phyloP scores from a whole-genome alignment of 75 land plant genomes.

The Pinus taeda region DNA sequence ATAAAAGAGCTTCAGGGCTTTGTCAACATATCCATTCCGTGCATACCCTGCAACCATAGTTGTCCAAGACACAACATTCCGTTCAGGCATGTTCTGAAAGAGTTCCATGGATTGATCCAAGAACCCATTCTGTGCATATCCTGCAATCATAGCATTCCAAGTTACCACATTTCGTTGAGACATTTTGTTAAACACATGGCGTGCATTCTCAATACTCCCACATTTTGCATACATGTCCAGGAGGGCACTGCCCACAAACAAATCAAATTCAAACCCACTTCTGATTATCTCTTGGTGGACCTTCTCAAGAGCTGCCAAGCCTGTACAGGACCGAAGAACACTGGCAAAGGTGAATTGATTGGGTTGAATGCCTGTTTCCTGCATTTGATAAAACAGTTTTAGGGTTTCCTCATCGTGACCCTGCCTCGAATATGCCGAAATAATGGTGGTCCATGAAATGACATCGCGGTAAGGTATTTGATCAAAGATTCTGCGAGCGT shows the following conservation, averaged over 20 bases:
- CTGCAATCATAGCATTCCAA: constrained; percentile 4
- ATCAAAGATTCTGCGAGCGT: constrained; percentile 27
- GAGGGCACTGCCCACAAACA: constrained; percentile 18
- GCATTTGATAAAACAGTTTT: constrained; percentile 24
- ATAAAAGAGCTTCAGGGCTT: constrained; percentile 34
- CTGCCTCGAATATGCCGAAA: constrained; percentile 19
- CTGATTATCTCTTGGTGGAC: constrained; percentile 20
- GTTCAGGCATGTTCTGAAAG: constrained; percentile 4
- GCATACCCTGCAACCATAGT: constrained; percentile 5
- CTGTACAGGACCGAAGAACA: constrained; percentile 17
- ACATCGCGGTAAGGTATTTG: constrained; percentile 28
- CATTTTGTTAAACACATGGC: not conserved
- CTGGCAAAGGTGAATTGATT: constrained; percentile 18
- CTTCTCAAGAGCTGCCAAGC: constrained; percentile 3
- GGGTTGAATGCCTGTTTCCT: not conserved
- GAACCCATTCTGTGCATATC: not conserved
- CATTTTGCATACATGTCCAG: constrained; percentile 5
- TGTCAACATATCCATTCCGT: constrained; percentile 6
- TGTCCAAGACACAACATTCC: constrained; percentile 3
- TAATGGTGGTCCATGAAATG: constrained; percentile 47
- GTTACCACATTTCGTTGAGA: not conserved
- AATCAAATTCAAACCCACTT: constrained; percentile 14
- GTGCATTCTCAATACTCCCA: not conserved
- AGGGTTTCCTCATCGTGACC: constrained; percentile 24
- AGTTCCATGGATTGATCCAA: not conserved